phyloP scores from a whole-genome alignment of 2,329 filamentous ascomycete species.

The Phialophora tarda region DNA sequence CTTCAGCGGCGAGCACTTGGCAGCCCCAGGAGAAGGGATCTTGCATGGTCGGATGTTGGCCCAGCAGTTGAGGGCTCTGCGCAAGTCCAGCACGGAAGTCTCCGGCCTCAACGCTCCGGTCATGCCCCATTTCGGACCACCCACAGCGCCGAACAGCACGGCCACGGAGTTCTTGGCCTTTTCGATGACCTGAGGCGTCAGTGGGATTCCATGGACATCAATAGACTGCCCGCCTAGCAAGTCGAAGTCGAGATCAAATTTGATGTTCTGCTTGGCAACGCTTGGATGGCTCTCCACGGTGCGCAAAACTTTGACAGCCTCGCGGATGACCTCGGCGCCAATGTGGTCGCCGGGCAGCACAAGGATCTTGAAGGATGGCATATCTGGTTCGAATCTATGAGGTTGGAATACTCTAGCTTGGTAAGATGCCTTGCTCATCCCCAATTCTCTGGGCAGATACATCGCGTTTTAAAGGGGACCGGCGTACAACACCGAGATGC shows the following conservation, averaged over 20 bases:
- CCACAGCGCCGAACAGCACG: slow-evolving; percentile 85
- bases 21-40: slow-evolving; percentile 63
- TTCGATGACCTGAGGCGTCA: slow-evolving; percentile 77
- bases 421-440: background rate
- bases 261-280: slow-evolving; percentile 57
- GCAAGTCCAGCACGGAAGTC: slow-evolving; percentile 81
- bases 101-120: slow-evolving; percentile 71
- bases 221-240: slow-evolving; percentile 87
- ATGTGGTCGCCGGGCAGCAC: slow-evolving; percentile 79
- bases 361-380: slow-evolving; percentile 66
- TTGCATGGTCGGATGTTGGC: slow-evolving; percentile 81
- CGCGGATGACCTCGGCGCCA: slow-evolving; percentile 70
- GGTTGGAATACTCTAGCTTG: background rate
- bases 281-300: slow-evolving; percentile 64
- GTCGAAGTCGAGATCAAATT: slow-evolving; percentile 83
- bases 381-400: background rate
- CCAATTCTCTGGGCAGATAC: background rate
- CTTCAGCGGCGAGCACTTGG: slow-evolving; percentile 82
- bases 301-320: slow-evolving; percentile 68
- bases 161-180: slow-evolving; percentile 82
- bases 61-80: slow-evolving; percentile 86
- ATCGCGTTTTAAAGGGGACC: slow-evolving; percentile 7
- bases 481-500: slow-evolving; percentile 13
- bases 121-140: slow-evolving; percentile 86
- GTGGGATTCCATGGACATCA: slow-evolving; percentile 72